Conservation (phyloP, 768 basidiomycete species). For the Kwoniella sp. region DNA sequence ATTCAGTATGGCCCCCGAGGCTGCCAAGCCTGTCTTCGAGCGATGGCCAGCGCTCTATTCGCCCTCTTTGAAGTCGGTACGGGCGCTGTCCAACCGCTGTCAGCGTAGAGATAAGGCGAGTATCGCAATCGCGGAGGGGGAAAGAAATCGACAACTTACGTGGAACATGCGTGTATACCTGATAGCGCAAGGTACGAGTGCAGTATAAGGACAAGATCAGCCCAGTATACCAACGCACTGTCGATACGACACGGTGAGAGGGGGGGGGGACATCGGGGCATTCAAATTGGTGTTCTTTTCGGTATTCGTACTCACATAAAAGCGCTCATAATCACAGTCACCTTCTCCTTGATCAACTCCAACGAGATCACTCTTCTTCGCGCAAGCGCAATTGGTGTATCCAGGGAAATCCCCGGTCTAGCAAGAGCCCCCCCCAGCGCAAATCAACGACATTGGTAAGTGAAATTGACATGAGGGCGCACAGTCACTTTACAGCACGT, state of each 20-base stretch:
- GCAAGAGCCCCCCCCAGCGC: no score
- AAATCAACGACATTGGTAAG: no score
- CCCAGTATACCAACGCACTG: no score
- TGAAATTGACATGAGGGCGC: background rate
- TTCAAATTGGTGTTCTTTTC: no score
- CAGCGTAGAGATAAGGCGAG: background rate
- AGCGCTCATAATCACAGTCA: conserved; percentile 11
- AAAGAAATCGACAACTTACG: conserved; percentile 5
- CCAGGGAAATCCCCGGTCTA: conserved; percentile 18
- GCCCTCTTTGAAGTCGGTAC: conserved; percentile 1
- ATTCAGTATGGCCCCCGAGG: conserved; percentile 3
- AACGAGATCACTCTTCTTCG: conserved; percentile 2
- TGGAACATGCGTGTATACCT: conserved; percentile 17
- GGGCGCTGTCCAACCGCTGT: background rate
- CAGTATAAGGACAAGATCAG: no score
- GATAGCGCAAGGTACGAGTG: no score
- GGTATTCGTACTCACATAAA: conserved; percentile 19
- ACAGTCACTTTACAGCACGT: no score
- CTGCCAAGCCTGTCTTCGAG: conserved; percentile 13
- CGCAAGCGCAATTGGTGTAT: conserved; percentile 17
- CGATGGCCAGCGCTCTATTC: background rate
- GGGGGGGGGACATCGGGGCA: no score
- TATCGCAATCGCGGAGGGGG: no score
- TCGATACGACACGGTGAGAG: no score
- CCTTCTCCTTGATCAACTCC: background rate